Evolutionary conservation across 2,329 filamentous ascomycete genomes (phyloP).

Genomic region (Shiraia sp.): DNA sequence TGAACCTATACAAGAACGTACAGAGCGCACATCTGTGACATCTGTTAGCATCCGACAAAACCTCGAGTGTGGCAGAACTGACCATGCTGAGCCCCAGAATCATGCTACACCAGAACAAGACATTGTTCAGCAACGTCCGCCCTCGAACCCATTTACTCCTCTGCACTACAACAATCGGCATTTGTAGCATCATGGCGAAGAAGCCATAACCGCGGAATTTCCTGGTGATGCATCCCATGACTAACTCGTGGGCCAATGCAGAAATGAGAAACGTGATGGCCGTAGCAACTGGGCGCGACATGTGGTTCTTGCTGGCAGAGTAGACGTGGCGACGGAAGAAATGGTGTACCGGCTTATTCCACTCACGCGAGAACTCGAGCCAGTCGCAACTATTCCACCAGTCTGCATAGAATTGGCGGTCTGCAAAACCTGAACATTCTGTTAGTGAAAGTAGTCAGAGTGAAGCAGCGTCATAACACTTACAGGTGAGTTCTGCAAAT

Average conservation of each 20-base stretch:
- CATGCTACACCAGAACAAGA: constrained; percentile 90
- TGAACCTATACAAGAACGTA: constrained; percentile 42
- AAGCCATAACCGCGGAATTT: constrained; percentile 95
- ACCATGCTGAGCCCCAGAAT: constrained; percentile 82
- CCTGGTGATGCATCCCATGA: constrained; percentile 98
- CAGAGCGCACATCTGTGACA: constrained; percentile 42
- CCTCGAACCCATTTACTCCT: constrained; percentile 75
- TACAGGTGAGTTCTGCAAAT: constrained; percentile 85
- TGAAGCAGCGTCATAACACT: constrained; percentile 12
- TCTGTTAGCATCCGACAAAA: constrained; percentile 12
- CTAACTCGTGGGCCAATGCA: constrained; percentile 87
- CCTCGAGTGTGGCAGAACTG: constrained; percentile 35
- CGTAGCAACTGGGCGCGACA: constrained; percentile 78
- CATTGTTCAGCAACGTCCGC: constrained; percentile 72
- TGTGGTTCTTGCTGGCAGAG: constrained; percentile 73
- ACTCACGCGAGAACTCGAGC: constrained; percentile 87
- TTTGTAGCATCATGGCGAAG: constrained; percentile 91
- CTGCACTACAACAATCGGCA: constrained; percentile 93
- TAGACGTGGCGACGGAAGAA: constrained; percentile 96
- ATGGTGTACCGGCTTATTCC: constrained; percentile 97
- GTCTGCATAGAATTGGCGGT: constrained; percentile 87
- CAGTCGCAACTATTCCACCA: constrained; percentile 79
- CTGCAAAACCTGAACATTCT: constrained; percentile 67
- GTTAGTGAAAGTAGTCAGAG: background rate
- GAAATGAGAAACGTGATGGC: constrained; percentile 90